Base-by-base conservation (phyloP, 768 basidiomycete species). In the Rhizopogon vesiculosus region DNA sequence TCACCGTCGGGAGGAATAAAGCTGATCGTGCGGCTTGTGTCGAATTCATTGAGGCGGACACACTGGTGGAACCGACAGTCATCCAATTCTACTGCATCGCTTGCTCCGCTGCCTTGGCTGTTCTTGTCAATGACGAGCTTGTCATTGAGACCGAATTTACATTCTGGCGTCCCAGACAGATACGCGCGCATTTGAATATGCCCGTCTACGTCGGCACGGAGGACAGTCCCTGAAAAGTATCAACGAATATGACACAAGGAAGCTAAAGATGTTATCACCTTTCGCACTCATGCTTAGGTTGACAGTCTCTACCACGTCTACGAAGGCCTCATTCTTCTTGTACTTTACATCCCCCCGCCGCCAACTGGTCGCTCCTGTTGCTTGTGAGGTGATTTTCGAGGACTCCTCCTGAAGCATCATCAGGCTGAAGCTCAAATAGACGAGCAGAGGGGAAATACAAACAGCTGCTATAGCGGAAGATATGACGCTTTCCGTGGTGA, bases 11-110 rank as follows among this genome's bases (percentile, higher is more conserved):
- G 97, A 1, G 97, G 97, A 38, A 98, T 87, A 72, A 98, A 98
- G 64, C 89, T 94, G 72, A 99, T 98, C 1, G 92, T 93, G 43
- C 97, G 82, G 54, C 84, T 87, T 5, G 91, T 86, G 68, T 98
- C 95, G 65, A 98, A 99, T 70, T 95, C 94, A 59, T 91, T 87
- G 42, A 99, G 75, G 56, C 94, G 83, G 22, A 99, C 97, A 68
- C 97, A 99, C 71, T 99, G 97, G 63, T 99, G 97, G 78, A 98
- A 98, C 55, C 91, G 90, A 71, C 96, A 98, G 68, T 99, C 97
- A 65, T 99, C 97, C 45, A 98, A 76, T 68, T 98, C 95, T 35
- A 99, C 96, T 2, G 92, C 91, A 60, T 91, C 88, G 51, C 67
- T 54, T 18, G 62, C 64, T 51, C 82, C 77, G 19, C 82, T 77